A percentile compares a stretch with the other conserved stretches of the same genome.
phyloP scores from a whole-genome alignment of 768 basidiomycete species.

The Kwoniella sp. region DNA sequence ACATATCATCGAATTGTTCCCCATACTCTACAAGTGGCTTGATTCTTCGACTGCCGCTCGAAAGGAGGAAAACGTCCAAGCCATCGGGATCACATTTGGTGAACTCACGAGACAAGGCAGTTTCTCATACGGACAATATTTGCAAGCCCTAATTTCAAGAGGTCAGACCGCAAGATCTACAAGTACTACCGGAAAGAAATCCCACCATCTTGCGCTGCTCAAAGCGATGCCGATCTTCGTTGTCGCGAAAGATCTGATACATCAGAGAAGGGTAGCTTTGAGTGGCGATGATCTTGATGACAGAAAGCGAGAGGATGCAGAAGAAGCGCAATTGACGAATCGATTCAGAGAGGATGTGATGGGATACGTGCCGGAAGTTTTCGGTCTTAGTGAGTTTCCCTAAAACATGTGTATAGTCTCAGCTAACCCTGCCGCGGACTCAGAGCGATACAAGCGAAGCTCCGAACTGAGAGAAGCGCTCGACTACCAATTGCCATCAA shows the following conservation, averaged over 20 bases:
- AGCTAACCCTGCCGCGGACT: constrained; percentile 6
- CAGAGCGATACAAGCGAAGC: constrained; percentile 40
- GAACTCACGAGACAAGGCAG: constrained; percentile 47
- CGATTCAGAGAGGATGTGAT: constrained; percentile 41
- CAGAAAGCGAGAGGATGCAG: constrained; percentile 23
- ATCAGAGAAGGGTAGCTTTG: constrained; percentile 43
- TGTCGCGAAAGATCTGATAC: constrained; percentile 39
- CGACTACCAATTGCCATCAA: constrained; percentile 34
- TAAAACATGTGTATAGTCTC: background rate
- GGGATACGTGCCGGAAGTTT: constrained; percentile 49
- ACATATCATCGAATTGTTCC: constrained; percentile 38
- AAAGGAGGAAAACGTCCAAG: constrained; percentile 39
- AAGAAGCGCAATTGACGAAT: constrained; percentile 30
- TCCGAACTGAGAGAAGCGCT: constrained; percentile 23
- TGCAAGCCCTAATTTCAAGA: constrained; percentile 45
- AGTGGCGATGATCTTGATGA: constrained; percentile 37
- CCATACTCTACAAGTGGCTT: constrained; percentile 48
- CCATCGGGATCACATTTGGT: constrained; percentile 49
- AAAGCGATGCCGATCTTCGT: constrained; percentile 48
- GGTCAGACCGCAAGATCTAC: constrained; percentile 39
- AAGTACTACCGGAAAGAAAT: background rate
- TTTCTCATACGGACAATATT: constrained; percentile 50
- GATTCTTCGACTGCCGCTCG: constrained; percentile 39
- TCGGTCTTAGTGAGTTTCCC: constrained; percentile 33
- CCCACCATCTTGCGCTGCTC: constrained; percentile 45